Percentiles rank a stretch among this genome's conserved stretches.
Evolutionary conservation across 2,329 filamentous ascomycete genomes (phyloP).

Genomic region (Epichloe uncinata): DNA sequence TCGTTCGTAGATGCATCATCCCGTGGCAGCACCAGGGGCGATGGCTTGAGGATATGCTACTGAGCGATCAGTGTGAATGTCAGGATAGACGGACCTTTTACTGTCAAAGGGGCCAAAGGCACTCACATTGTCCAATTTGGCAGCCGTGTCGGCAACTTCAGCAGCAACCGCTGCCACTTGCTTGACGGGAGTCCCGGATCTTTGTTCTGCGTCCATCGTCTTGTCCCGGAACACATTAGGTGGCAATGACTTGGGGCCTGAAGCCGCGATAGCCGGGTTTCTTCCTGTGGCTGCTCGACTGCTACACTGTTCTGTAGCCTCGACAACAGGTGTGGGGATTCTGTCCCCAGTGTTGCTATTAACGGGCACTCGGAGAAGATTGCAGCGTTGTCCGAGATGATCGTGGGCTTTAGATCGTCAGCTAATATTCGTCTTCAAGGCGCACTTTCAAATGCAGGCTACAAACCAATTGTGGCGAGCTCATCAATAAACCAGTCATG

Average conservation of each 20-base stretch:
- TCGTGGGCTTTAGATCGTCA: conserved; percentile 3
- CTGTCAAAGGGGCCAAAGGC: neutral
- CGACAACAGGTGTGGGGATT: conserved; percentile 3
- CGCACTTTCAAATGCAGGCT: too few relatives aligned
- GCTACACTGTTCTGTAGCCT: conserved; percentile 5
- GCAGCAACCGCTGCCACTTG: conserved; percentile 29
- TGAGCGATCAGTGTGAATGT: conserved; percentile 8
- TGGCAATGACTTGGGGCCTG: conserved; percentile 3
- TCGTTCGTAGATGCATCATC: neutral
- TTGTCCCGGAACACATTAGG: conserved; percentile 14
- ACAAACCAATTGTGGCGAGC: conserved; percentile 40
- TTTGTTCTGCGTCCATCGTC: neutral
- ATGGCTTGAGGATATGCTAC: conserved; percentile 8
- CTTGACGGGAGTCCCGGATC: conserved; percentile 26
- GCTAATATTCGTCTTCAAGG: neutral
- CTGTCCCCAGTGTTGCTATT: neutral
- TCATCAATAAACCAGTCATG: conserved; percentile 62
- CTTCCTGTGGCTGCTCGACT: neutral
- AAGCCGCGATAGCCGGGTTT: neutral
- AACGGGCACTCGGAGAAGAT: conserved; percentile 11
- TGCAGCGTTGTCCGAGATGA: conserved; percentile 7
- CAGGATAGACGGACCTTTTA: conserved; percentile 3
- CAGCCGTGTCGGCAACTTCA: conserved; percentile 30
- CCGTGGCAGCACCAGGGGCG: neutral
- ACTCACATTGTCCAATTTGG: conserved; percentile 21